Evolutionary conservation across 768 basidiomycete genomes (phyloP).

Genomic region (Leucosporidium scottii): DNA sequence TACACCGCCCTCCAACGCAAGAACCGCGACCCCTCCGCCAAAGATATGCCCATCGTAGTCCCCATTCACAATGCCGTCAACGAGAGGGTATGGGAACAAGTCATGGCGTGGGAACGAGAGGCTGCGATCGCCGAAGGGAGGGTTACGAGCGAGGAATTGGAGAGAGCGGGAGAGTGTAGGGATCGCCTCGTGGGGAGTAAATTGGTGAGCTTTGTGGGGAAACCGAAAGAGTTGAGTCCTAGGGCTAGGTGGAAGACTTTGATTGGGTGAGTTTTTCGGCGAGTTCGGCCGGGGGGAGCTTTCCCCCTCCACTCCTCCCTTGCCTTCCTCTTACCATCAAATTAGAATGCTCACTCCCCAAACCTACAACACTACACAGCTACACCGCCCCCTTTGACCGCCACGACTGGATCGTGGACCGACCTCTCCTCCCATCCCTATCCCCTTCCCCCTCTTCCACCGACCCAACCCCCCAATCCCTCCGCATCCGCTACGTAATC

Average conservation of each 20-base stretch:
- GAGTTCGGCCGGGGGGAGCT: too few species aligned
- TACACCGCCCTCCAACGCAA: slow-evolving; percentile 95
- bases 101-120: slow-evolving; percentile 66
- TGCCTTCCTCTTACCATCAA: neutral
- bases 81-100: slow-evolving; percentile 79
- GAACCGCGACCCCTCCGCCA: slow-evolving; percentile 59
- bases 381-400: slow-evolving; percentile 92
- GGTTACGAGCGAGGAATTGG: neutral
- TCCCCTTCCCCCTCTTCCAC: slow-evolving; percentile 4
- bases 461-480: slow-evolving; percentile 46
- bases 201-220: slow-evolving; percentile 84
- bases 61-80: slow-evolving; percentile 99
- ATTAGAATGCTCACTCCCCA: neutral
- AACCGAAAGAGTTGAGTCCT: slow-evolving; percentile 68
- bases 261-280: slow-evolving; percentile 60
- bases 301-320: neutral
- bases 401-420: slow-evolving; percentile 94
- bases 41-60: slow-evolving; percentile 93
- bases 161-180: neutral
- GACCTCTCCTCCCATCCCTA: slow-evolving; percentile 50
- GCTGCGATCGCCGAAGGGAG: slow-evolving; percentile 34
- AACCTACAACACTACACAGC: slow-evolving; percentile 46
- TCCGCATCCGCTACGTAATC: slow-evolving; percentile 83
- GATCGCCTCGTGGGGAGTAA: slow-evolving; percentile 54
- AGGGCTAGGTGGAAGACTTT: slow-evolving; percentile 75